These are phyloP conservation scores for Ascochyta viciae-villosae DNA, from an alignment of 2,329 filamentous ascomycete species.

Conservation along the genomic window DNA sequence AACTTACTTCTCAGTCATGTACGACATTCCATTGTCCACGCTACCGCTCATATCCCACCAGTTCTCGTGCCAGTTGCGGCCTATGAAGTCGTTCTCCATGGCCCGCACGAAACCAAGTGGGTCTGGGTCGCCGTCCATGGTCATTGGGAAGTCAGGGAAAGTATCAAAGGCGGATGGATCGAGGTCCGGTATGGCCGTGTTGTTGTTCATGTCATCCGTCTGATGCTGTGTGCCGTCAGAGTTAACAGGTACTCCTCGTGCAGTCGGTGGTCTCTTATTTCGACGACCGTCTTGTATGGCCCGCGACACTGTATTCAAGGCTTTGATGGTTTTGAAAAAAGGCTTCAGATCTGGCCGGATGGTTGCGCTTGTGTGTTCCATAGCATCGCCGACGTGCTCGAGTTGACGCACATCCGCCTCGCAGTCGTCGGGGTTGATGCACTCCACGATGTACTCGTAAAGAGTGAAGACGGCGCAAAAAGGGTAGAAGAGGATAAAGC, in stretches of 20 bases:
- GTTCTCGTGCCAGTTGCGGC: slow-evolving; percentile 36
- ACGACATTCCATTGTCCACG: background rate
- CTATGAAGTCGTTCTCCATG: slow-evolving; percentile 40
- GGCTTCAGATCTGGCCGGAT: slow-evolving; percentile 26
- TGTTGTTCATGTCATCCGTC: background rate
- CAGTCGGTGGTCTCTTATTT: background rate
- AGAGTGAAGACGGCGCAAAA: slow-evolving; percentile 42
- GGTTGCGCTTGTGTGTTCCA: slow-evolving; percentile 25
- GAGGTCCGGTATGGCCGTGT: slow-evolving; percentile 21
- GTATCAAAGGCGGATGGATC: slow-evolving; percentile 25
- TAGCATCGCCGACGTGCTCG: slow-evolving; percentile 29
- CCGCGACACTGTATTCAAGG: slow-evolving; percentile 39
- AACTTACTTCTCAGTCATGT: background rate
- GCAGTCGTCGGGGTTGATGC: slow-evolving; percentile 30
- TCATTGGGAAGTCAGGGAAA: slow-evolving; percentile 26
- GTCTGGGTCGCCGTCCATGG: slow-evolving; percentile 29
- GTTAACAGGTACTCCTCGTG: background rate
- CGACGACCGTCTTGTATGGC: slow-evolving; percentile 33
- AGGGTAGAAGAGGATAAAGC: slow-evolving; percentile 40
- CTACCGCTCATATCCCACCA: slow-evolving; percentile 38
- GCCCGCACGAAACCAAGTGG: slow-evolving; percentile 36
- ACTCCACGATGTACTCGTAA: slow-evolving; percentile 39
- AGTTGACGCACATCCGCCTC: slow-evolving; percentile 33
- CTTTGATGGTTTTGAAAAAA: slow-evolving; percentile 37
- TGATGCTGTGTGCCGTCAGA: background rate